These are phyloP conservation scores for Ophiognomonia clavigignenti-juglandacearum DNA, from an alignment of 2,329 filamentous ascomycete genomes.

Conservation along the genomic window DNA sequence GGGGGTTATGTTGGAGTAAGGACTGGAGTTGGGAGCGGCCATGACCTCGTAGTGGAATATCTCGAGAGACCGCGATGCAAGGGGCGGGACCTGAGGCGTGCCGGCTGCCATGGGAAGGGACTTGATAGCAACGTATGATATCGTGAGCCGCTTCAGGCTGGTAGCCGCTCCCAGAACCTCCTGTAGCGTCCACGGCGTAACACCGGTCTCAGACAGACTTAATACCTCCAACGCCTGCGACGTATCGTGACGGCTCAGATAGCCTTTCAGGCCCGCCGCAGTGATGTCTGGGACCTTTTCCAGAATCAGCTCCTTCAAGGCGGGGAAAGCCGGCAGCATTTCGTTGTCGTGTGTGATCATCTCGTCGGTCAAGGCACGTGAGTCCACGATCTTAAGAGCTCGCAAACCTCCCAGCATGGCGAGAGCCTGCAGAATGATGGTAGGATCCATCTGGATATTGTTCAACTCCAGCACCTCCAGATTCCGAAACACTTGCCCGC, in stretches of 20 bases:
- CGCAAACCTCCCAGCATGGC: slow-evolving; percentile 61
- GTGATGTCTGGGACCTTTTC: slow-evolving; percentile 69
- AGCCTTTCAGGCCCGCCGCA: slow-evolving; percentile 62
- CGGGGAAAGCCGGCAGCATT: slow-evolving; percentile 66
- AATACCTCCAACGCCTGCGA: slow-evolving; percentile 61
- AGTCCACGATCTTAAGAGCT: slow-evolving; percentile 69
- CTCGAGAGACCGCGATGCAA: slow-evolving; percentile 64
- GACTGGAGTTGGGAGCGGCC: slow-evolving; percentile 49
- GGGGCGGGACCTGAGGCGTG: slow-evolving; percentile 46
- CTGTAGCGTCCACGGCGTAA: slow-evolving; percentile 59
- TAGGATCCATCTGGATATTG: slow-evolving; percentile 64
- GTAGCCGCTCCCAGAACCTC: slow-evolving; percentile 54
- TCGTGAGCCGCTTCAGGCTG: slow-evolving; percentile 51
- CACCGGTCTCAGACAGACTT: slow-evolving; percentile 66
- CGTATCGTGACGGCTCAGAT: slow-evolving; percentile 58
- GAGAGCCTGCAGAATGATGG: slow-evolving; percentile 66
- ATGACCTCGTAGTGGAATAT: slow-evolving; percentile 82
- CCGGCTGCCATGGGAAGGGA: slow-evolving; percentile 43
- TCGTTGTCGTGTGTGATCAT: slow-evolving; percentile 61
- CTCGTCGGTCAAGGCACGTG: slow-evolving; percentile 68
- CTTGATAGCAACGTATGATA: slow-evolving; percentile 45
- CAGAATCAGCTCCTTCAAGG: slow-evolving; percentile 68
- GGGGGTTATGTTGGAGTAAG: slow-evolving; percentile 49
- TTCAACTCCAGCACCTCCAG: slow-evolving; percentile 71
- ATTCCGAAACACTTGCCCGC: slow-evolving; percentile 61